phyloP scores from a whole-genome alignment of 2,329 filamentous ascomycete genomes.

The Calonectria montana region DNA sequence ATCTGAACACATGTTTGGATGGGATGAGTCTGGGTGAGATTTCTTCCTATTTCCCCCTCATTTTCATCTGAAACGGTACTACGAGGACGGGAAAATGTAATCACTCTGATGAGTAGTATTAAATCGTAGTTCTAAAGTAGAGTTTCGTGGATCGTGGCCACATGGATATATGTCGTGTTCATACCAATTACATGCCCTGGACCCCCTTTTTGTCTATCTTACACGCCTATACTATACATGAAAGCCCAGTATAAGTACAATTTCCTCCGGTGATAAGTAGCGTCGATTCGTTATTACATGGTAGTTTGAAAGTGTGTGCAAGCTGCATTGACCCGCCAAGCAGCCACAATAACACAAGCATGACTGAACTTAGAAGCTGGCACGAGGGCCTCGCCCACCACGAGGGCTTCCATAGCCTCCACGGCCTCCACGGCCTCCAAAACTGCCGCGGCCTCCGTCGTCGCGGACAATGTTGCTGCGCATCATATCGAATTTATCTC shows the following conservation, averaged over 20 bases:
- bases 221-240: slow-evolving; percentile 40
- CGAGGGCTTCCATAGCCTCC: slow-evolving; percentile 33
- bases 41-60: neutral
- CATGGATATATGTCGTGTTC: slow-evolving; percentile 32
- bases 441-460: slow-evolving; percentile 27
- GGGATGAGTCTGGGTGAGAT: too few species aligned
- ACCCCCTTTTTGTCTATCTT: slow-evolving; percentile 31
- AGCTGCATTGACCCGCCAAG: neutral
- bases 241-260: slow-evolving; percentile 43
- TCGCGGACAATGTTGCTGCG: slow-evolving; percentile 42
- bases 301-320: neutral
- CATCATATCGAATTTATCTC: slow-evolving; percentile 44
- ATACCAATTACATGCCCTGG: slow-evolving; percentile 39
- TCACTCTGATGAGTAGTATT: slow-evolving; percentile 11
- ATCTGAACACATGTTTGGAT: neutral
- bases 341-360: slow-evolving; percentile 9
- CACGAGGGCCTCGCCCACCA: slow-evolving; percentile 21
- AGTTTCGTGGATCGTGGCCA: slow-evolving; percentile 38
- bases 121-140: slow-evolving; percentile 41
- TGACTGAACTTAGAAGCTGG: slow-evolving; percentile 13
- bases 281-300: slow-evolving; percentile 20
- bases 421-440: slow-evolving; percentile 26
- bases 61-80: neutral
- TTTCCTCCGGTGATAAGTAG: slow-evolving; percentile 20
- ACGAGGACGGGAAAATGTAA: neutral